phyloP scores from a whole-genome alignment of 371 early-diverging fungal genomes.

The Zopfochytrium polystomum region DNA sequence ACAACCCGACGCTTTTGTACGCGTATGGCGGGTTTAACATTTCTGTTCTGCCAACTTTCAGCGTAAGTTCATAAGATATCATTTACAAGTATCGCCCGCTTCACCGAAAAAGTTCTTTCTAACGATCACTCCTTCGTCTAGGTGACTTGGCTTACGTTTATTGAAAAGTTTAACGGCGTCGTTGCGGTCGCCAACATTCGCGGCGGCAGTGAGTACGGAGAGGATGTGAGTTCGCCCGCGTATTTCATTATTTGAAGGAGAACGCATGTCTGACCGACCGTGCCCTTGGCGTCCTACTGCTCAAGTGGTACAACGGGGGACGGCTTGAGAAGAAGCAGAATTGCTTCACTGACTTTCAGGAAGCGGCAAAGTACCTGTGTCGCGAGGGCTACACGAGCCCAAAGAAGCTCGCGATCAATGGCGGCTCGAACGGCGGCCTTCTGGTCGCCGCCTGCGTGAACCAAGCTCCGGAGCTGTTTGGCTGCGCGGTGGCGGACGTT shows the following conservation, averaged over 20 bases:
- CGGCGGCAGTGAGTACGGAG: conserved; percentile 50
- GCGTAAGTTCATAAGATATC: conserved; percentile 12
- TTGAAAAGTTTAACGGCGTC: conserved; percentile 48
- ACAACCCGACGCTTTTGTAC: conserved; percentile 57
- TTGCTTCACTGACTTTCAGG: conserved; percentile 48
- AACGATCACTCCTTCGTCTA: conserved; percentile 3
- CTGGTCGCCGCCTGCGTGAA: conserved; percentile 44
- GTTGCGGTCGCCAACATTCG: conserved; percentile 50
- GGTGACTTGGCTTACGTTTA: conserved; percentile 43
- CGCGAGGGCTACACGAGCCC: conserved; percentile 34
- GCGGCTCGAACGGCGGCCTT: conserved; percentile 52
- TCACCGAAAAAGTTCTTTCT: too few relatives aligned
- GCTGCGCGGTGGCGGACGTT: conserved; percentile 39
- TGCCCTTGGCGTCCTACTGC: background rate
- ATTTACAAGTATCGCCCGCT: background rate
- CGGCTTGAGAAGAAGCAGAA: conserved; percentile 45
- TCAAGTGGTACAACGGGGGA: conserved; percentile 44
- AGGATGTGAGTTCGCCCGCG: conserved; percentile 21
- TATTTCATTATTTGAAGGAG: too few relatives aligned
- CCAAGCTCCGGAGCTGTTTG: conserved; percentile 50
- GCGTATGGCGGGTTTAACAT: conserved; percentile 67
- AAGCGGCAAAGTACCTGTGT: conserved; percentile 42
- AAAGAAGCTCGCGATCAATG: conserved; percentile 43
- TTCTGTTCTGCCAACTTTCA: conserved; percentile 51
- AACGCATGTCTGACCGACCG: background rate